Evolutionary conservation across 441 rosid genomes (phyloP), one percentile per base, ranked within the genome.

Genomic region (Croton laevigatus): DNA sequence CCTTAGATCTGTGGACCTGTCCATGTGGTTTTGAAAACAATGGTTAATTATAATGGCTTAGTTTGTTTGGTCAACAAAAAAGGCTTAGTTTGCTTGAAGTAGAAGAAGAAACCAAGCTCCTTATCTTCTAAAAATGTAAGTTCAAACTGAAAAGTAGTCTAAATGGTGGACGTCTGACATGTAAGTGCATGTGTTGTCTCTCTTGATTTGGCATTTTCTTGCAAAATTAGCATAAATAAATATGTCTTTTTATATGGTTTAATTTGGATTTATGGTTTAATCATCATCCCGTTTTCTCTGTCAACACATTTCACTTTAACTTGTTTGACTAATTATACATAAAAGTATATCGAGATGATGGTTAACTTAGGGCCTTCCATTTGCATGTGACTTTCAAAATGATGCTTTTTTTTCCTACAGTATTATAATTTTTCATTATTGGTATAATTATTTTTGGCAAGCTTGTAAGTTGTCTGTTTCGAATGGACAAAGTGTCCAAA

Each of bases 121-220:
- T 58, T 58, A 16, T 13, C 14, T 27, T 57, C 23, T 7, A 12
- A 12, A 1, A 11, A 17, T 48, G 4, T 48, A 3, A 45, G 13
- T 27, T 45, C n/a, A n/a, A n/a, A n/a, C n/a, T 45, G 10, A 8
- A 13, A 16, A 51, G n/a, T 4, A 51, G 16, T 0, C 5, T n/a
- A 14, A 16, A 2, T 6, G 22, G 22, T 19, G 17, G 17, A 16
- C 17, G 22, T 51, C 81, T 68, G 81, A 79, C 81, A 75, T 45
- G 74, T 64, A 48, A 0, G 54, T 20, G 82, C 85, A 78, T 76
- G 85, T 74, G 80, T 79, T 81, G 85, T 79, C 80, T 68, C 80
- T 70, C n/a, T 69, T 17, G 59, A 71, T 71, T 75, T 48, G 61
- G 46, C 70, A 17, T 34, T 59, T 58, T 51, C 37, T 58, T 46